These are phyloP conservation scores for Gossypioides kirkii DNA, from an alignment of 345 rosid genomes.

Conservation along the genomic window DNA sequence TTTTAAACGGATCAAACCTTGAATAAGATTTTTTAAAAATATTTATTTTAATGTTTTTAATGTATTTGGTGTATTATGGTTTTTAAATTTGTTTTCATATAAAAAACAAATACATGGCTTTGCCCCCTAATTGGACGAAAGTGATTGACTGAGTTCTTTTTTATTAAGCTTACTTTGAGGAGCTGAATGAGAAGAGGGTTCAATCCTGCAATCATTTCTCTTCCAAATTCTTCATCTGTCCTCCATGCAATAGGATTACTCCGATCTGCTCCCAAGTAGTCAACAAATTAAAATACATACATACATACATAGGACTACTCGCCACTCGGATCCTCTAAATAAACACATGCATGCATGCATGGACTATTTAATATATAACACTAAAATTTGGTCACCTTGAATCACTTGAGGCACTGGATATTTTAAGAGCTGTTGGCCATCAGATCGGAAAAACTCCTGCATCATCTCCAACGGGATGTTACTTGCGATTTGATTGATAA, in stretches of 20 bases:
- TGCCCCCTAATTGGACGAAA: no score
- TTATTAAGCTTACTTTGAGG: conserved; percentile 21
- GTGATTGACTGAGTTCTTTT: no score
- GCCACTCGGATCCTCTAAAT: not conserved
- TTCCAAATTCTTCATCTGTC: conserved; percentile 67
- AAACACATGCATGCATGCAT: not conserved
- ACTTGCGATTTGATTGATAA: conserved; percentile 21
- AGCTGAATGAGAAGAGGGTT: conserved; percentile 62
- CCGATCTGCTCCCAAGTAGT: not conserved
- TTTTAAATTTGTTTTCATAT: no score
- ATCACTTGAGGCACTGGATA: not conserved
- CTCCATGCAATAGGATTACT: conserved; percentile 43
- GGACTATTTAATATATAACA: no score
- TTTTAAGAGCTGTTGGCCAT: not conserved
- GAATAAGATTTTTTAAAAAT: fast-evolving
- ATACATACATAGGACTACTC: not conserved
- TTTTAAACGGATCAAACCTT: no score
- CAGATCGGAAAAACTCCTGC: not conserved
- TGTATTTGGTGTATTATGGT: no score
- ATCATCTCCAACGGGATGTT: conserved; percentile 29
- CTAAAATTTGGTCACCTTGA: not conserved
- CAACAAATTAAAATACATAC: not conserved
- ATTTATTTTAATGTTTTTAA: no score
- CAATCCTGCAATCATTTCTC: conserved; percentile 82
- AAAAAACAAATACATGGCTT: no score